Percentiles rank a stretch among this genome's conserved stretches.
phyloP scores from a whole-genome alignment of 495 filamentous ascomycete genomes.

The Cenococcum geophilum region DNA sequence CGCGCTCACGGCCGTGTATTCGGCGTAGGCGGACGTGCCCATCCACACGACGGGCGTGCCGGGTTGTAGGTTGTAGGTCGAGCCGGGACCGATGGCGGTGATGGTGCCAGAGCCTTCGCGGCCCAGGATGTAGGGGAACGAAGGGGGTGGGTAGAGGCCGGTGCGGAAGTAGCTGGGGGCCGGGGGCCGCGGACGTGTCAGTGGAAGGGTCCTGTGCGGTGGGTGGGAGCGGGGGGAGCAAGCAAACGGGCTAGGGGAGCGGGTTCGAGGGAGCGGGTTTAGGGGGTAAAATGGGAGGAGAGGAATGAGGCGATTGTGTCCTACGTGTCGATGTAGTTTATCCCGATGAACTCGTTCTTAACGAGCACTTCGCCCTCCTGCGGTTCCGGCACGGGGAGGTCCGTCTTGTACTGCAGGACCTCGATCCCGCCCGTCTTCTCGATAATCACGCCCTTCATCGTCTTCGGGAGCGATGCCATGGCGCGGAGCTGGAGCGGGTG shows the following conservation, averaged over 20 bases:
- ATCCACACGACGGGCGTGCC: conserved; percentile 42
- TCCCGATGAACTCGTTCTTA: conserved; percentile 75
- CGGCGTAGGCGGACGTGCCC: conserved; percentile 59
- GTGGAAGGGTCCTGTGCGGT: conserved; percentile 1
- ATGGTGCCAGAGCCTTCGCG: conserved; percentile 71
- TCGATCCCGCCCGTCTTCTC: conserved; percentile 72
- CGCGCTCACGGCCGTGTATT: conserved; percentile 63
- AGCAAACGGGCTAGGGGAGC: too few relatives aligned
- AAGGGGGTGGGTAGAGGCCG: conserved; percentile 69
- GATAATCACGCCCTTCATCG: conserved; percentile 72
- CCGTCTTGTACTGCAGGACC: conserved; percentile 66
- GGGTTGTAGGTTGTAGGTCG: conserved; percentile 20
- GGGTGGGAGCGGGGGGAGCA: too few relatives aligned
- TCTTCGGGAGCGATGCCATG: conserved; percentile 52
- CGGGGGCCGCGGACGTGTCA: too few relatives aligned
- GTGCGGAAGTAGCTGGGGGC: conserved; percentile 73
- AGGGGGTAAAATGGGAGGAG: neutral
- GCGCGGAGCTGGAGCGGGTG: conserved; percentile 15
- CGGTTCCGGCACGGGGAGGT: conserved; percentile 68
- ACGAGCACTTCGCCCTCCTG: conserved; percentile 70
- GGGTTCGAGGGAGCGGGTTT: too few relatives aligned
- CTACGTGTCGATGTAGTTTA: conserved; percentile 85
- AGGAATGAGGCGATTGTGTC: conserved; percentile 3
- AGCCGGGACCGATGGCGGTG: conserved; percentile 45
- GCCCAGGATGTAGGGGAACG: conserved; percentile 72